These are phyloP conservation scores for Hansenula lynferdii DNA, from an alignment of 1,139 yeast genomes.

Conservation along the genomic window DNA sequence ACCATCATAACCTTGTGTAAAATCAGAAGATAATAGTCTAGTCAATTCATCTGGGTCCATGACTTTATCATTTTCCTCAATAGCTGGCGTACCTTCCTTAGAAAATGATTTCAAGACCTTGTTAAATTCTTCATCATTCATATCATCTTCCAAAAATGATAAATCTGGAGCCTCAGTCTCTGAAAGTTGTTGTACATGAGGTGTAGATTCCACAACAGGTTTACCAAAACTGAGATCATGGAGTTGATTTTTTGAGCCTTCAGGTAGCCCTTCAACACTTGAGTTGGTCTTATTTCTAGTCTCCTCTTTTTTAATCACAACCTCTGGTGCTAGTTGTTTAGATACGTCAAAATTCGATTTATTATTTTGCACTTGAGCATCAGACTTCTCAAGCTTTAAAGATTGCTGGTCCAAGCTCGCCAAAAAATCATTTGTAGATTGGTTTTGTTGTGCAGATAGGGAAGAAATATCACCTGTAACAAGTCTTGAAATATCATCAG, in stretches of 20 bases:
- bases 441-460: neutral
- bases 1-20: slow-evolving; percentile 6
- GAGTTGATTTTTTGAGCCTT: neutral
- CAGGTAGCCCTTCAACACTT: neutral
- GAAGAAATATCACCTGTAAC: neutral
- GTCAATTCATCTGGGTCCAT: slow-evolving; percentile 21
- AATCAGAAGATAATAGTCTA: slow-evolving; percentile 18
- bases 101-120: slow-evolving; percentile 21
- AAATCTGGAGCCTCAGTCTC: slow-evolving; percentile 7
- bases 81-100: slow-evolving; percentile 21
- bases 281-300: neutral
- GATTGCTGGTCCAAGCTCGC: neutral
- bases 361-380: too few relatives aligned
- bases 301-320: neutral
- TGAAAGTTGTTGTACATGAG: neutral
- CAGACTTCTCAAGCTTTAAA: neutral
- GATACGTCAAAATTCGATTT: too few relatives aligned
- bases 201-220: slow-evolving; percentile 1
- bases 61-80: slow-evolving; percentile 10
- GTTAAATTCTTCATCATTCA: slow-evolving; percentile 22
- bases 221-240: neutral
- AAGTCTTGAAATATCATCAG: neutral
- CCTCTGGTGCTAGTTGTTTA: neutral
- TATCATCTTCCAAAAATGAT: slow-evolving; percentile 11
- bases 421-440: neutral